Evolutionary conservation across 306 rosid species (phyloP).

Genomic region (Castanopsis chinensis): DNA sequence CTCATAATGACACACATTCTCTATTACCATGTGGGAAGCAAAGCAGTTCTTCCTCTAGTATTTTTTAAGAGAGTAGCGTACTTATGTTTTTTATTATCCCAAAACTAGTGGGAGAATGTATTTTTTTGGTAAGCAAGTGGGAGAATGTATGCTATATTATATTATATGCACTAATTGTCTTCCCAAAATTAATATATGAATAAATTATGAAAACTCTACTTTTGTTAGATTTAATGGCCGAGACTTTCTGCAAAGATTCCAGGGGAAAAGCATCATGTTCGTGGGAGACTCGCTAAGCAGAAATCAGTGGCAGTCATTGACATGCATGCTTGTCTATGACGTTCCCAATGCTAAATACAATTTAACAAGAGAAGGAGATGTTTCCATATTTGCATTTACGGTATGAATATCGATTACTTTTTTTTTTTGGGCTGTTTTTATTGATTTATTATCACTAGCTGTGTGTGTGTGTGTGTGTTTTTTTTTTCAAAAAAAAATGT

Average conservation of each 20-base stretch:
- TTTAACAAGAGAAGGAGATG: slow-evolving; percentile 41
- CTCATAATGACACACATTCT: background rate
- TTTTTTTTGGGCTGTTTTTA: too few relatives aligned
- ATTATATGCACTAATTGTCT: too few relatives aligned
- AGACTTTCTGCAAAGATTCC: slow-evolving; percentile 53
- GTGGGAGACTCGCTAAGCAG: slow-evolving; percentile 89
- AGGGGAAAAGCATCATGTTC: slow-evolving; percentile 83
- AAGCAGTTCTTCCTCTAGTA: background rate
- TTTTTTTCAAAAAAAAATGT: too few relatives aligned
- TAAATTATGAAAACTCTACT: background rate
- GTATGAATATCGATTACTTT: slow-evolving; percentile 26
- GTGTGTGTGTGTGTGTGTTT: too few relatives aligned
- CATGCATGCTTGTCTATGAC: slow-evolving; percentile 71
- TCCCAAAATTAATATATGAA: too few relatives aligned
- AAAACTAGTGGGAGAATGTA: too few relatives aligned
- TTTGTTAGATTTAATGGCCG: slow-evolving; percentile 60
- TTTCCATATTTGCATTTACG: slow-evolving; percentile 63
- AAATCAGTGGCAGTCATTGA: slow-evolving; percentile 90
- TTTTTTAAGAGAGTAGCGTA: too few relatives aligned
- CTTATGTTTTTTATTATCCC: too few relatives aligned
- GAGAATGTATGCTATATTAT: too few relatives aligned
- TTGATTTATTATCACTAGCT: too few relatives aligned
- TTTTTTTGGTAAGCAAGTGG: too few relatives aligned
- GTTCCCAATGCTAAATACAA: slow-evolving; percentile 55
- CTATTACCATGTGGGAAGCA: background rate